Evolutionary conservation across 2,329 filamentous ascomycete genomes (phyloP).

Genomic region (Aureobasidium sp.): DNA sequence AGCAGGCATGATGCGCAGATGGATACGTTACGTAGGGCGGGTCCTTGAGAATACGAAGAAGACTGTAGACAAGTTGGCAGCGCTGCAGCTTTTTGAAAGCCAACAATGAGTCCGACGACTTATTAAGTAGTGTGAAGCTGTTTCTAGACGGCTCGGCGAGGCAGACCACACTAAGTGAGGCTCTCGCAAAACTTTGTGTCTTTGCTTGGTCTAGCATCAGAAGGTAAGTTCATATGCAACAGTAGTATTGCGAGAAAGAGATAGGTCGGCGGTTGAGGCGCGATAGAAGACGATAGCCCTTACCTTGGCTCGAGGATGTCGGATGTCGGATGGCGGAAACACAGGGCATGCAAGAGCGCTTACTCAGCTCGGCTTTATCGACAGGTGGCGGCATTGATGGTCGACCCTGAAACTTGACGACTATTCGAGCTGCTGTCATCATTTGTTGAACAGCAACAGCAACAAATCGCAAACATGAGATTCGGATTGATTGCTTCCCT

Average conservation of each 20-base stretch:
- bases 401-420: not conserved
- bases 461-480: conserved; percentile 10
- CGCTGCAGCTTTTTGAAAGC: not conserved
- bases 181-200: not conserved
- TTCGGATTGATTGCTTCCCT: conserved; percentile 35
- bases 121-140: not conserved
- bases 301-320: not conserved
- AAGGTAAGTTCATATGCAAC: not conserved
- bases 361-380: not conserved
- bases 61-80: not conserved
- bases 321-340: not conserved
- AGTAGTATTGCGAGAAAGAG: not conserved
- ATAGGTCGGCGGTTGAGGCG: not conserved
- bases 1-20: no score
- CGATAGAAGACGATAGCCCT: not conserved
- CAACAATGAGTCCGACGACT: not conserved
- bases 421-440: not conserved
- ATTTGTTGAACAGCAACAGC: not conserved
- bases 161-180: not conserved
- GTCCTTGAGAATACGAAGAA: not conserved
- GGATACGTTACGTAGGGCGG: not conserved
- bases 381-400: conserved; percentile 3
- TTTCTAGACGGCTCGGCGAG: not conserved
- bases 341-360: no score
- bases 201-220: not conserved